phyloP scores from a whole-genome alignment of 1,284 basidiomycete species.

The Chalciporus sp. region DNA sequence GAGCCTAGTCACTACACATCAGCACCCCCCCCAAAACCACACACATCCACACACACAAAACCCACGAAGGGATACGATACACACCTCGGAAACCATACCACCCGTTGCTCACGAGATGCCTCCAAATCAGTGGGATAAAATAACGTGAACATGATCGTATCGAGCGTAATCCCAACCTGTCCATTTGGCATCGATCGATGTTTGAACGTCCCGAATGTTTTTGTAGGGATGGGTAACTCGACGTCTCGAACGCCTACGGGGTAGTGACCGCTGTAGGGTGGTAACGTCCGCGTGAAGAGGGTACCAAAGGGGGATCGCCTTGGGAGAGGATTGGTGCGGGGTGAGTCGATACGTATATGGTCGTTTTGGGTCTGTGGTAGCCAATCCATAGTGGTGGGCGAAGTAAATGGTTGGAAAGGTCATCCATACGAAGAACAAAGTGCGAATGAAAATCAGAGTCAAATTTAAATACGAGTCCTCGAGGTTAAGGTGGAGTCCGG shows the following conservation, averaged over 20 bases:
- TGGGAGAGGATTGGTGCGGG: neutral
- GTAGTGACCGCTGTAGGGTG: constrained; percentile 32
- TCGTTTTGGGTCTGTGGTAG: neutral
- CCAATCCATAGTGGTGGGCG: neutral
- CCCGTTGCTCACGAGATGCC: constrained; percentile 6
- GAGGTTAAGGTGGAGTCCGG: too few relatives aligned
- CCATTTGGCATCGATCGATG: constrained; percentile 27
- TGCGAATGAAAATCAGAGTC: too few relatives aligned
- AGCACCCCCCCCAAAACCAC: neutral
- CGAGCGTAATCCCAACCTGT: constrained; percentile 33
- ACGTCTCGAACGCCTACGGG: constrained; percentile 36
- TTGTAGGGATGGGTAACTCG: constrained; percentile 28
- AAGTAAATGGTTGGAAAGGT: neutral
- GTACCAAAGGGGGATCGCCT: constrained; percentile 30
- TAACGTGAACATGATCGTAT: constrained; percentile 40
- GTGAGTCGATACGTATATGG: neutral
- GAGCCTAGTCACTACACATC: constrained; percentile 25
- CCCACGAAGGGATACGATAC: neutral
- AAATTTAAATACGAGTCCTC: too few relatives aligned
- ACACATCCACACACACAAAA: neutral
- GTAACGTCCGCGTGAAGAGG: constrained; percentile 31
- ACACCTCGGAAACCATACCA: constrained; percentile 35
- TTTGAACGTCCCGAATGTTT: constrained; percentile 34
- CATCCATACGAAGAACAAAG: neutral
- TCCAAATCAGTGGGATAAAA: constrained; percentile 41